These are phyloP conservation scores for Thinopyrum elongatum DNA, from an alignment of 176 grass and related monocot species.

Conservation along the genomic window DNA sequence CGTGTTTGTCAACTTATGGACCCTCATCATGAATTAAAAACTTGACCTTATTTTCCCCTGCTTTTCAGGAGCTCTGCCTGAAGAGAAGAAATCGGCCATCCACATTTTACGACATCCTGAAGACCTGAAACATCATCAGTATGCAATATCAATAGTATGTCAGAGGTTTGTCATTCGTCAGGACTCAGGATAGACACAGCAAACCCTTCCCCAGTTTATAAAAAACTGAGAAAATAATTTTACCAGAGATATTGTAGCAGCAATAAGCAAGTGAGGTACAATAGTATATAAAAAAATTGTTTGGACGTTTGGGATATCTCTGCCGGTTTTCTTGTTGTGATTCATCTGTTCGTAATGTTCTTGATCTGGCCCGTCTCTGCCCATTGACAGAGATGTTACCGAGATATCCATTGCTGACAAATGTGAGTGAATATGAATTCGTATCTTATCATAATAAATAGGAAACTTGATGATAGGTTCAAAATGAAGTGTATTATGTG, in stretches of 20 bases:
- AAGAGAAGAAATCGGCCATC: slow-evolving; percentile 54
- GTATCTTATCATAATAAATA: no score
- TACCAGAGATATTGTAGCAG: neutral
- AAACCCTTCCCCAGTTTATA: neutral
- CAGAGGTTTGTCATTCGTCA: neutral
- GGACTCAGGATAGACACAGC: neutral
- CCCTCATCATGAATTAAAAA: neutral
- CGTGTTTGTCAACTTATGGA: neutral
- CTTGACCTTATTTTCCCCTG: neutral
- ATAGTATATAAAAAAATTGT: neutral
- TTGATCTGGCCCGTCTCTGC: neutral
- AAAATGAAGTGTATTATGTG: no score
- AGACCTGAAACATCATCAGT: slow-evolving; percentile 5
- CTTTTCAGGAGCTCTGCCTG: slow-evolving; percentile 63
- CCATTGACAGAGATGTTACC: neutral
- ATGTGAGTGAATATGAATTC: neutral
- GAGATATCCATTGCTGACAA: neutral
- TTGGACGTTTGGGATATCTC: neutral
- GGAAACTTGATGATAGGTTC: no score
- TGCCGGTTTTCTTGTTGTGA: neutral
- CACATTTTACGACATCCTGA: slow-evolving; percentile 60
- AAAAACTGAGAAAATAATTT: neutral
- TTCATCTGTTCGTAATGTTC: neutral
- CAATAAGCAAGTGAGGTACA: neutral
- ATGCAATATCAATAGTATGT: neutral